phyloP scores from a whole-genome alignment of 805 yeast genomes.

The Saccharomycopsis synnaedendra region DNA sequence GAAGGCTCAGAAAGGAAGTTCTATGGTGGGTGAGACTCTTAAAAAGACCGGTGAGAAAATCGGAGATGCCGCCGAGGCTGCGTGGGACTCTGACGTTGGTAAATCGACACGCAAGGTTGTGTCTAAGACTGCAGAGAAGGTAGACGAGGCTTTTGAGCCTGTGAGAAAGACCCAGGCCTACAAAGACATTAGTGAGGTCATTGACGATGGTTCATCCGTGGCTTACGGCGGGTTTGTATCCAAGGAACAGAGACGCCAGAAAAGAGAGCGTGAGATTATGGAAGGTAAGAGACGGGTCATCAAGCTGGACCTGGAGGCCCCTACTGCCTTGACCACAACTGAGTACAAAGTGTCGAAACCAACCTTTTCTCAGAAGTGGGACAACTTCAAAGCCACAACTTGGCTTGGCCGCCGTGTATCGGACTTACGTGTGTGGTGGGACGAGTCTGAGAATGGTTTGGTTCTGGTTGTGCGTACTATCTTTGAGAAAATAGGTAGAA shows the following conservation, averaged over 20 bases:
- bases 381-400: slow-evolving; percentile 54
- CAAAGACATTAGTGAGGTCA: slow-evolving; percentile 77
- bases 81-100: slow-evolving; percentile 95
- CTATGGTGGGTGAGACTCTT: slow-evolving; percentile 63
- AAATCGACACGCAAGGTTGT: slow-evolving; percentile 80
- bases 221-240: slow-evolving; percentile 88
- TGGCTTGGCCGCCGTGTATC: slow-evolving; percentile 55
- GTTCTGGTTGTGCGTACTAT: slow-evolving; percentile 72
- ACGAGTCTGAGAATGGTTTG: slow-evolving; percentile 89
- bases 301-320: slow-evolving; percentile 71
- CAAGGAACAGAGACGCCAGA: slow-evolving; percentile 66
- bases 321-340: slow-evolving; percentile 72
- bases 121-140: slow-evolving; percentile 67
- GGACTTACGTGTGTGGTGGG: slow-evolving; percentile 63
- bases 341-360: slow-evolving; percentile 69
- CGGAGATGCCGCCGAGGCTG: slow-evolving; percentile 78
- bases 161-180: slow-evolving; percentile 83
- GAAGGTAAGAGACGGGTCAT: slow-evolving; percentile 55
- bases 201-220: slow-evolving; percentile 83
- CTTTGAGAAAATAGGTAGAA: slow-evolving; percentile 68
- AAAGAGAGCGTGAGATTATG: slow-evolving; percentile 54
- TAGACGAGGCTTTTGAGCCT: slow-evolving; percentile 85
- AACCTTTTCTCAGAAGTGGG: slow-evolving; percentile 51
- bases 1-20: slow-evolving; percentile 61
- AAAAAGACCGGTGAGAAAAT: slow-evolving; percentile 89